phyloP scores from a whole-genome alignment of 1,284 basidiomycete genomes.

The Marasmius oreades region DNA sequence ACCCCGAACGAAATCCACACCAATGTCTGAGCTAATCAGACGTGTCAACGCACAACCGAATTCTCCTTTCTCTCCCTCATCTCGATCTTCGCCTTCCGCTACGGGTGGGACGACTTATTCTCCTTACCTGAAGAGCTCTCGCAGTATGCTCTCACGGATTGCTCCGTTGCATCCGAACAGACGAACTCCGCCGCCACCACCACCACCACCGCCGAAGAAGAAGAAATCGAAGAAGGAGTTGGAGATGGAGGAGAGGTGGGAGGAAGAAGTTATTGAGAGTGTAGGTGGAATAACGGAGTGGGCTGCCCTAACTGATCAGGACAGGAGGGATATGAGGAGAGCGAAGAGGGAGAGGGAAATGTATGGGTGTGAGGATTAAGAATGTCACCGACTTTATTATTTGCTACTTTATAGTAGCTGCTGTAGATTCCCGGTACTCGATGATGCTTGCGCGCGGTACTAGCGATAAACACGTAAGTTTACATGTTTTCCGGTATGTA shows the following conservation, averaged over 20 bases:
- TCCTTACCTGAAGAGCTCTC: slow-evolving; percentile 62
- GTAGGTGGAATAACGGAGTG: slow-evolving; percentile 60
- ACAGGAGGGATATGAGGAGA: slow-evolving; percentile 55
- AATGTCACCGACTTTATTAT: no score
- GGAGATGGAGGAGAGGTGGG: slow-evolving; percentile 72
- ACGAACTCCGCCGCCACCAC: slow-evolving; percentile 64
- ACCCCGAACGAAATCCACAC: slow-evolving; percentile 43
- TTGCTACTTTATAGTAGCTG: no score
- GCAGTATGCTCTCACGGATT: slow-evolving; percentile 56
- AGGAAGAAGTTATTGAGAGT: slow-evolving; percentile 70
- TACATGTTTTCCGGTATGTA: no score
- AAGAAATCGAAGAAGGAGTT: slow-evolving; percentile 77
- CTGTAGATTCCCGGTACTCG: no score
- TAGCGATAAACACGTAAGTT: no score
- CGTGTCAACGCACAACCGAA: slow-evolving; percentile 63
- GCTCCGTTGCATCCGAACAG: slow-evolving; percentile 72
- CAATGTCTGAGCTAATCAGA: slow-evolving; percentile 72
- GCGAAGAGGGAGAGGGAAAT: slow-evolving; percentile 62
- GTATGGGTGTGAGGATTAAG: slow-evolving; percentile 54
- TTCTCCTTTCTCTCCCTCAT: slow-evolving; percentile 52
- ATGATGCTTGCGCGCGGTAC: no score
- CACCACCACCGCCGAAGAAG: slow-evolving; percentile 57
- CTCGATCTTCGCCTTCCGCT: slow-evolving; percentile 16
- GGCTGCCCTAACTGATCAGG: slow-evolving; percentile 61
- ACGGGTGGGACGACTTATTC: slow-evolving; percentile 42